Percentiles rank a stretch among this genome's conserved stretches.
Conservation (phyloP, 805 yeast genomes). For the Spathaspora sp. region DNA sequence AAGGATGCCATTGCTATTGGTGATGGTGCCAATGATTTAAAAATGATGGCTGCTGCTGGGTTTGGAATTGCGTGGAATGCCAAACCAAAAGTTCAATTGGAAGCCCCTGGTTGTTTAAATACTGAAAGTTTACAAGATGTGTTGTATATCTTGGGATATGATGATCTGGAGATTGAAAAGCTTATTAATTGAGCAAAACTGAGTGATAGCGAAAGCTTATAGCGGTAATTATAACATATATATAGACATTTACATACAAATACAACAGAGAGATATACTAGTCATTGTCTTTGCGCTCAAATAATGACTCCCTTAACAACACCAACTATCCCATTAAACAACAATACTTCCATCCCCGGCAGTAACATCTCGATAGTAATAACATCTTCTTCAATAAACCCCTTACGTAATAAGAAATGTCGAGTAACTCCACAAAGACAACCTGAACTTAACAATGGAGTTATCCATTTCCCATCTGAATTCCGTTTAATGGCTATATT, state of each 20-base stretch:
- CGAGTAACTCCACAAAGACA: constrained; percentile 84
- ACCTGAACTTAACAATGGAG: constrained; percentile 77
- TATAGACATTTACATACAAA: not conserved
- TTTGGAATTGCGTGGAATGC: constrained; percentile 98
- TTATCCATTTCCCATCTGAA: constrained; percentile 55
- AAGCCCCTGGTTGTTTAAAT: constrained; percentile 82
- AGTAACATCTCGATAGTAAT: constrained; percentile 44
- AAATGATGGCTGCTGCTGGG: constrained; percentile 90
- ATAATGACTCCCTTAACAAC: constrained; percentile 57
- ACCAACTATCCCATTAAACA: constrained; percentile 85
- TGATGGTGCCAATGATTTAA: constrained; percentile 94
- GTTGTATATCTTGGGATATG: constrained; percentile 76
- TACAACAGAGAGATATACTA: too few relatives aligned
- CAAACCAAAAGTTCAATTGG: constrained; percentile 81
- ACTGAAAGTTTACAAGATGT: constrained; percentile 69
- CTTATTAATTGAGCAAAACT: not conserved
- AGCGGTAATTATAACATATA: not conserved
- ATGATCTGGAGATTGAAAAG: constrained; percentile 46
- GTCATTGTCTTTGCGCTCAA: constrained; percentile 2
- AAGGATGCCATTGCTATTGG: constrained; percentile 77
- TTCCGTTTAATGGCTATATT: constrained; percentile 63
- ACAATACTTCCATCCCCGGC: constrained; percentile 65
- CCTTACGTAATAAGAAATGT: constrained; percentile 54
- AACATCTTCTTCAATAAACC: constrained; percentile 50
- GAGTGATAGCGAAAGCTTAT: too few relatives aligned